Conservation (phyloP, 1,284 basidiomycete genomes). For the Farysia itapuensis region DNA sequence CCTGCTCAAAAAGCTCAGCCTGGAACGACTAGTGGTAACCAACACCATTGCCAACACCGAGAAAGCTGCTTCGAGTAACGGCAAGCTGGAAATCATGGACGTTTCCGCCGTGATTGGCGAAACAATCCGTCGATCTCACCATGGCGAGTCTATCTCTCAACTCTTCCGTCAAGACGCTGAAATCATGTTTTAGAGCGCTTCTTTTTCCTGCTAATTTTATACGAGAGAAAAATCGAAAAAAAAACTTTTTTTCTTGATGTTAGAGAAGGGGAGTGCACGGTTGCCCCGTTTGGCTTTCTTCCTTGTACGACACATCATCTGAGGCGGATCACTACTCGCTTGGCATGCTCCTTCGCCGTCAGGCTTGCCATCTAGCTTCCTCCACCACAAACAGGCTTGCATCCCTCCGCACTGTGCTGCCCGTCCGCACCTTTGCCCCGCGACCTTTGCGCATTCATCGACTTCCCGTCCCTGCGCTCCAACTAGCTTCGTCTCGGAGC, state of each 20-base stretch:
- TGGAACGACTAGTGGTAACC: slow-evolving; percentile 84
- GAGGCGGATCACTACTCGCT: too few species aligned
- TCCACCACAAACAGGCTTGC: slow-evolving; percentile 26
- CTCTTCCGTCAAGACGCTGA: slow-evolving; percentile 57
- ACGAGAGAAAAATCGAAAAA: too few species aligned
- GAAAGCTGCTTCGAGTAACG: slow-evolving; percentile 62
- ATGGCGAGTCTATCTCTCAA: slow-evolving; percentile 71
- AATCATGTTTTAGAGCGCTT: slow-evolving; percentile 44
- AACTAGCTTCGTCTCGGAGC: background rate
- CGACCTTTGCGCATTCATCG: background rate
- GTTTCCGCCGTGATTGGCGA: slow-evolving; percentile 89
- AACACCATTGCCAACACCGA: slow-evolving; percentile 72
- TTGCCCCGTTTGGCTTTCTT: background rate
- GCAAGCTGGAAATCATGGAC: slow-evolving; percentile 70
- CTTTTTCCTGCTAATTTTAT: background rate
- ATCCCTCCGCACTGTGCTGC: too few species aligned
- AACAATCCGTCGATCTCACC: slow-evolving; percentile 93
- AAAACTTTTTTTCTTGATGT: too few species aligned
- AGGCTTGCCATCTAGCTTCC: slow-evolving; percentile 32
- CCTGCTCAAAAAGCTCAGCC: slow-evolving; percentile 74
- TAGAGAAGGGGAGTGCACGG: background rate
- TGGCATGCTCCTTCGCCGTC: slow-evolving; percentile 41
- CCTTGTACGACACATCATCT: too few species aligned
- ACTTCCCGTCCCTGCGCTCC: background rate
- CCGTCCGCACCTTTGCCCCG: slow-evolving; percentile 2